Base-by-base conservation (phyloP, 345 rosid species). In the Brassica nigra region DNA sequence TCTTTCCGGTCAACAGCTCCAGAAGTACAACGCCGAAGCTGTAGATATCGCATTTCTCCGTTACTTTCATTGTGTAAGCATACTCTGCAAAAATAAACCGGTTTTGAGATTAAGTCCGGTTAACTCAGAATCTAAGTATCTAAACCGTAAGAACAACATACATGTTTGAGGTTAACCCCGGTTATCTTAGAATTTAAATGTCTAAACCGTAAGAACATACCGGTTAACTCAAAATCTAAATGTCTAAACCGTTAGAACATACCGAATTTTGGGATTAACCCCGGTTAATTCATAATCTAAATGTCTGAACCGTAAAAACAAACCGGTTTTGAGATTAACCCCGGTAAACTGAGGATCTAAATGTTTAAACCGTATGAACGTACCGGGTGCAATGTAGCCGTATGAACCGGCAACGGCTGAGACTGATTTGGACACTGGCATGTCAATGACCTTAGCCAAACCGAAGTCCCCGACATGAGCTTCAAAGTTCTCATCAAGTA, bases 401-500 rank as follows among this genome's bases (percentile, higher is more conserved):
- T 96, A 96, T 9, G 99, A 93, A 78, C 99, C 99, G 33, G 97
- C 99, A 0, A 96, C 92, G 0, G 97, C 98, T 42, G 99, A 93
- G 88, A 96, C 86, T 12, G 99, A 93, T 87, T 96, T 96, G 0
- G 97, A 90, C 0, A 90, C 93, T 18, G 97, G 97, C 98, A 93
- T 86, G 85, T 92, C 99, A 1, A 96, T 86, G 49, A 93, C 97
- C 83, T 96, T 96, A 7, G 99, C 99, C 75, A 96, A 87, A 31
- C 99, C 99, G 66, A 96, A 96, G 78, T 96, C 99, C 29, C 99
- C 99, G 33, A 96, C 98, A 75, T 90, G 98, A 34, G 99, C 98
- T 84, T 93, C 98, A 52, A 89, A 92, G 42, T 89, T 90, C 49
- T 90, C 94, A 37, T 96, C 97, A 4, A 96, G 95, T 4, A 96